Evolutionary conservation across 306 rosid species (phyloP), one percentile per base, ranked within the genome.

Genomic region (Fragaria ananassa): DNA sequence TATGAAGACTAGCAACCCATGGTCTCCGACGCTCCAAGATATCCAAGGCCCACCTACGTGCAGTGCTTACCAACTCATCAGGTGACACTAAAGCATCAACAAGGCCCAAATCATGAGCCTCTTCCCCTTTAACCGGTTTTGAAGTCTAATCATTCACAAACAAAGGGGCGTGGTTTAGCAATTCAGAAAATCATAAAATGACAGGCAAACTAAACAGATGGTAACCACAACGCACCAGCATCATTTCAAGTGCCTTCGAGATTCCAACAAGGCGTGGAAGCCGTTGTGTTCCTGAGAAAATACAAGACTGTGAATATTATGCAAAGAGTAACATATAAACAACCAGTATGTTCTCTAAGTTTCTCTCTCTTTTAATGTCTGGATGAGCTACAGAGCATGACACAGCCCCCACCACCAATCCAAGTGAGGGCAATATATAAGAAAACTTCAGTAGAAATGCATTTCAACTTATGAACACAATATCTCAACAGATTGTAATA

Each of bases 231-330:
- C 87, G 81, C 80, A 96, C 98, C 93, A 96, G 82, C 80, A 96
- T 91, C 96, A 96, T 96, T 75, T 96, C 98, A 82, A 96, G 93
- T 23, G 89, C 89, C 89, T 91, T 96, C 78, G 97, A 8, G 67
- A 96, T 86, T 75, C 99, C 99, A 85, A 96, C 98, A 76, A 96
- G 99, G 66, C 99, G 97, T 37, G 99, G 99, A 82, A 96, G 96
- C 57, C 99, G 88, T 78, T 96, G 99, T 2, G 99, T 96, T 78
- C 99, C 99, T 96, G 80, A 78, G 81, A 76, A 71, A 88, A 70
- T 78, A 81, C 27, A 83, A 27, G 63, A 70, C 64, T 71, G 76
- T 70, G 31, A 63, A 41, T 13, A 8, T 45, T 45, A 46, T 61
- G 61, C 19, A 73, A 62, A 39, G 47, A 79, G 57, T 75, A 61